Conservation (phyloP, 352 stramenopile species). For the Aphanomyces euteiches region DNA sequence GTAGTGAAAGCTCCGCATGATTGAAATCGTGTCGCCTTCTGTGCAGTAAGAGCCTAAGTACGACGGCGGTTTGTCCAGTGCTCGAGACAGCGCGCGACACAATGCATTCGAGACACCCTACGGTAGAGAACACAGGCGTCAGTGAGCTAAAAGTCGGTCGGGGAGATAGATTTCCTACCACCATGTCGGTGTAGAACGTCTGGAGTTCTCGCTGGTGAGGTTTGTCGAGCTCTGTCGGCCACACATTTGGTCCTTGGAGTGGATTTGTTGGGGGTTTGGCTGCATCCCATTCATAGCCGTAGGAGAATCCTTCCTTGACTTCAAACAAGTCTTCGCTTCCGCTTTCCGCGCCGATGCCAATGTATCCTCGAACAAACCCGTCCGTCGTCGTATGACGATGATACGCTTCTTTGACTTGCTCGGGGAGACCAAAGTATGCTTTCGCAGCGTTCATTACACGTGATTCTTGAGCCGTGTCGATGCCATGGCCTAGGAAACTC, state of each 20-base stretch:
- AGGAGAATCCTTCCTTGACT: conserved; percentile 81
- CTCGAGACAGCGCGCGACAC: conserved; percentile 48
- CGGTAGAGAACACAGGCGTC: conserved; percentile 35
- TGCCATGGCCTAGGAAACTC: conserved; percentile 44
- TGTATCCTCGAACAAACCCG: conserved; percentile 76
- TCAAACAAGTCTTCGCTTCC: conserved; percentile 71
- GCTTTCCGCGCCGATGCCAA: conserved; percentile 74
- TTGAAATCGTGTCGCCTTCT: conserved; percentile 72
- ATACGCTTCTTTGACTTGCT: conserved; percentile 50
- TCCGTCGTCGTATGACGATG: conserved; percentile 57
- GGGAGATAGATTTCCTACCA: conserved; percentile 1
- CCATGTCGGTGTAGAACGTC: conserved; percentile 58
- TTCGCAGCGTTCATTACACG: conserved; percentile 52
- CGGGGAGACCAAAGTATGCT: conserved; percentile 56
- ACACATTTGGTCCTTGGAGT: conserved; percentile 68
- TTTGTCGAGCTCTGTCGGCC: conserved; percentile 45
- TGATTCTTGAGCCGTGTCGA: conserved; percentile 46
- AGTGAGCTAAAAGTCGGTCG: neutral
- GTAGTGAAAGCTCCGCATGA: conserved; percentile 84
- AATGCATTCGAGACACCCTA: conserved; percentile 48
- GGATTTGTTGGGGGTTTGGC: conserved; percentile 42
- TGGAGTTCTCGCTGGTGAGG: conserved; percentile 46
- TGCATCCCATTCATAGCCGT: conserved; percentile 66
- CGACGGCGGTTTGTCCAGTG: conserved; percentile 30
- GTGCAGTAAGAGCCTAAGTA: conserved; percentile 62